phyloP scores from a whole-genome alignment of 257 asterid species.

The Solanum virginianum region DNA sequence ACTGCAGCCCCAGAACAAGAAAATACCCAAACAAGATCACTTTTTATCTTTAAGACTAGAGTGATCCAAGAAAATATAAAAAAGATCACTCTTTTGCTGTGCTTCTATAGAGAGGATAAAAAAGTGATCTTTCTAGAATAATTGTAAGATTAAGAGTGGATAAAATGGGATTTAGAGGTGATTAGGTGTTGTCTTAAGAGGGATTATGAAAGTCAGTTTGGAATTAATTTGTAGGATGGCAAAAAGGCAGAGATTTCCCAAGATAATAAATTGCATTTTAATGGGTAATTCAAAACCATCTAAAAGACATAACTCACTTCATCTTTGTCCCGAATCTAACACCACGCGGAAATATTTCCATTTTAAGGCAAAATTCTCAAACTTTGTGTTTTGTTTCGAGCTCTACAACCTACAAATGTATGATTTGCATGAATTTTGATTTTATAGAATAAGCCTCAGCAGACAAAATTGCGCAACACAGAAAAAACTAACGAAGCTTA shows the following conservation, averaged over 20 bases:
- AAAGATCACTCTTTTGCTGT: background rate
- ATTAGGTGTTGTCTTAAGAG: background rate
- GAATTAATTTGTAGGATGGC: no score
- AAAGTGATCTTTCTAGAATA: background rate
- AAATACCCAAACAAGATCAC: background rate
- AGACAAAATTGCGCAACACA: background rate
- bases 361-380: background rate
- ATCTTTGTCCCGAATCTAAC: background rate
- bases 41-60: background rate
- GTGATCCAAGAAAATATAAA: background rate
- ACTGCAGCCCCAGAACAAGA: background rate
- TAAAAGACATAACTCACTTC: background rate
- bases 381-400: background rate
- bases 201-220: constrained; percentile 13
- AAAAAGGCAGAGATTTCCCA: no score
- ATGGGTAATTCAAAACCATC: no score
- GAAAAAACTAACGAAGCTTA: background rate
- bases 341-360: background rate
- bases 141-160: background rate
- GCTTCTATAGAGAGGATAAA: background rate
- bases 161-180: background rate
- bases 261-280: no score
- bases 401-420: background rate
- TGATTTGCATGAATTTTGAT: background rate
- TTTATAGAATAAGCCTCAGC: background rate